phyloP scores from a whole-genome alignment of 2,329 filamentous ascomycete genomes.

The Aspergillus sp. region DNA sequence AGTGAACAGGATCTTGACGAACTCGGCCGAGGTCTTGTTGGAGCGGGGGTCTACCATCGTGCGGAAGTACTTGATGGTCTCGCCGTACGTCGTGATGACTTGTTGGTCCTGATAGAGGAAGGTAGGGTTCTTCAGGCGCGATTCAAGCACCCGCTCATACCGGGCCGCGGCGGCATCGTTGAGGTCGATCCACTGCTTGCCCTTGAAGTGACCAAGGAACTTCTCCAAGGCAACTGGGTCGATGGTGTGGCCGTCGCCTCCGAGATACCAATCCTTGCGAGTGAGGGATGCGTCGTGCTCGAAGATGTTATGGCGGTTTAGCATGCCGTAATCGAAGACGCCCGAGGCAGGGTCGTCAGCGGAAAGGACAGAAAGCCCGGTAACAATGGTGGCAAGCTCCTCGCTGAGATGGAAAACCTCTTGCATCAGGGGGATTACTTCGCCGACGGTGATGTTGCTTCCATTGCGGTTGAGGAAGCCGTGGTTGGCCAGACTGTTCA shows the following conservation, averaged over 20 bases:
- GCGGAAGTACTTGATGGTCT: slow-evolving; percentile 8
- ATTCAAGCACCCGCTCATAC: neutral
- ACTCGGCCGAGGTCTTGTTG: neutral
- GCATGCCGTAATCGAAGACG: neutral
- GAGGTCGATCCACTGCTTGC: slow-evolving; percentile 7
- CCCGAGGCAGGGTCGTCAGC: neutral
- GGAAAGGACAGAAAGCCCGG: neutral
- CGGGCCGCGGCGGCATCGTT: slow-evolving; percentile 4
- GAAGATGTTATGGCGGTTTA: slow-evolving; percentile 5
- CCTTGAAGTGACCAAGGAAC: neutral
- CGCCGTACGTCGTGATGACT: neutral
- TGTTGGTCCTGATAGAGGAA: slow-evolving; percentile 3
- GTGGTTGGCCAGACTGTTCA: slow-evolving; percentile 6
- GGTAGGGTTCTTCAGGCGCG: neutral
- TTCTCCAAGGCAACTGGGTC: neutral
- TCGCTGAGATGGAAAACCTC: slow-evolving; percentile 4
- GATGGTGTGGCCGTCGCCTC: slow-evolving; percentile 3
- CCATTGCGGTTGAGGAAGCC: slow-evolving; percentile 6
- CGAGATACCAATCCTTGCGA: slow-evolving; percentile 1
- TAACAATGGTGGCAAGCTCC: slow-evolving; percentile 2
- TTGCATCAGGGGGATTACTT: slow-evolving; percentile 1
- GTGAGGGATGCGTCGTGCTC: slow-evolving; percentile 6
- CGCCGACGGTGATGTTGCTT: slow-evolving; percentile 1
- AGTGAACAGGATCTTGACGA: slow-evolving; percentile 1
- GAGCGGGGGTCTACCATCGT: slow-evolving; percentile 4